Evolutionary conservation across 352 stramenopile genomes (phyloP).

Genomic region (Globisporangium heterothallicum): DNA sequence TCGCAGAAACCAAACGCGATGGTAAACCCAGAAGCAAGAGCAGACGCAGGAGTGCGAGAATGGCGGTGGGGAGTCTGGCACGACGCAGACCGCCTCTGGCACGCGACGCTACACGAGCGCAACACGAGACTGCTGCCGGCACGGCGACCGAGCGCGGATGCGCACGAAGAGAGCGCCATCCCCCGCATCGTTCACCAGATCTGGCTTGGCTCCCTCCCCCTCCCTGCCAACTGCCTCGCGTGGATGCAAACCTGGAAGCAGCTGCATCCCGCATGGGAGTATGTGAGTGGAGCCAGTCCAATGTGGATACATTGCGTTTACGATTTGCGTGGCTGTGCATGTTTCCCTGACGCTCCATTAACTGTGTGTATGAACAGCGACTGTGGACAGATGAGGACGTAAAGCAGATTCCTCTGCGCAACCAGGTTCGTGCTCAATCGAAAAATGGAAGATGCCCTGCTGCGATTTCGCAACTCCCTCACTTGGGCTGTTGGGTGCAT

Average conservation of each 20-base stretch:
- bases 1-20: background rate
- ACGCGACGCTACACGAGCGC: slow-evolving; percentile 17
- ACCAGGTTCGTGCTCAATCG: slow-evolving; percentile 19
- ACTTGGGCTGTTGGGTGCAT: background rate
- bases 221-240: slow-evolving; percentile 20
- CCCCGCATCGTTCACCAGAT: slow-evolving; percentile 66
- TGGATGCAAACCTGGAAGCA: slow-evolving; percentile 41
- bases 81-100: slow-evolving; percentile 22
- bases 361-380: no score
- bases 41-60: background rate
- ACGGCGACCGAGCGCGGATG: background rate
- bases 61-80: slow-evolving; percentile 36
- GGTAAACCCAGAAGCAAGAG: background rate
- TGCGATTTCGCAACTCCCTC: background rate
- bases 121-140: slow-evolving; percentile 10
- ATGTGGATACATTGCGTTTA: no score
- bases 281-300: slow-evolving; percentile 19
- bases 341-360: no score
- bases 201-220: slow-evolving; percentile 41
- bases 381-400: slow-evolving; percentile 50
- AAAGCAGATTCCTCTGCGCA: slow-evolving; percentile 17
- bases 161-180: slow-evolving; percentile 10
- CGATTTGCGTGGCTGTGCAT: no score
- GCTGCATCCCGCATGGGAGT: slow-evolving; percentile 34
- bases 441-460: background rate